Evolutionary conservation across 257 asterid species (phyloP).

Genomic region (Ophiorrhiza pumila): DNA sequence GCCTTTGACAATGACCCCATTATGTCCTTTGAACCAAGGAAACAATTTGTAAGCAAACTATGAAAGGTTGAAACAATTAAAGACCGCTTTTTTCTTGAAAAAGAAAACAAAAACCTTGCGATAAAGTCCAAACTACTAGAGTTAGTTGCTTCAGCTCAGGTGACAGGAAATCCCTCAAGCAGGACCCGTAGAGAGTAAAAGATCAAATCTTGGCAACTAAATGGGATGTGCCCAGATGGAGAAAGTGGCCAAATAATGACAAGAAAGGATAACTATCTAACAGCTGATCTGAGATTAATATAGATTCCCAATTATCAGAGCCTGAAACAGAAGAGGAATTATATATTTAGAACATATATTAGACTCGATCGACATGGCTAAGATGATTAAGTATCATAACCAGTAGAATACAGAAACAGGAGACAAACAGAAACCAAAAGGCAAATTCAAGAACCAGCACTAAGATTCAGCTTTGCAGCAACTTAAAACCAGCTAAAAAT

Average conservation of each 20-base stretch:
- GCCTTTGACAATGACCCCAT: conserved; percentile 24
- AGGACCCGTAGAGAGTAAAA: neutral
- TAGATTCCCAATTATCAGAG: neutral
- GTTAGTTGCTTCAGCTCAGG: conserved; percentile 2
- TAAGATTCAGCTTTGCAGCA: conserved; percentile 9
- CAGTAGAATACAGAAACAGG: neutral
- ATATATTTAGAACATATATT: neutral
- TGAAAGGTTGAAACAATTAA: neutral
- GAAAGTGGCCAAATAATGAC: neutral
- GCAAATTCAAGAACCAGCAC: neutral
- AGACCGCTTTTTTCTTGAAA: neutral
- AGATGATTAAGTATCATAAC: neutral
- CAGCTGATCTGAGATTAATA: conserved; percentile 5
- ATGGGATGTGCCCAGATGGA: conserved; percentile 4
- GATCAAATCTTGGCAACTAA: conserved; percentile 17
- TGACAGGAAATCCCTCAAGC: neutral
- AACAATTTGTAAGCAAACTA: neutral
- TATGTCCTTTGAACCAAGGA: neutral
- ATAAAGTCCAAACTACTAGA: neutral
- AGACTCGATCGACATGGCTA: neutral
- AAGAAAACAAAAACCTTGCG: neutral
- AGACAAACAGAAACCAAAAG: neutral
- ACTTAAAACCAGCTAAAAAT: conserved; percentile 4
- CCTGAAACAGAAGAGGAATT: neutral
- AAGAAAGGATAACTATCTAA: neutral